A percentile compares a stretch with the other conserved stretches of the same genome.
phyloP scores from a whole-genome alignment of 163 green algal species.

The Volvox carteri region DNA sequence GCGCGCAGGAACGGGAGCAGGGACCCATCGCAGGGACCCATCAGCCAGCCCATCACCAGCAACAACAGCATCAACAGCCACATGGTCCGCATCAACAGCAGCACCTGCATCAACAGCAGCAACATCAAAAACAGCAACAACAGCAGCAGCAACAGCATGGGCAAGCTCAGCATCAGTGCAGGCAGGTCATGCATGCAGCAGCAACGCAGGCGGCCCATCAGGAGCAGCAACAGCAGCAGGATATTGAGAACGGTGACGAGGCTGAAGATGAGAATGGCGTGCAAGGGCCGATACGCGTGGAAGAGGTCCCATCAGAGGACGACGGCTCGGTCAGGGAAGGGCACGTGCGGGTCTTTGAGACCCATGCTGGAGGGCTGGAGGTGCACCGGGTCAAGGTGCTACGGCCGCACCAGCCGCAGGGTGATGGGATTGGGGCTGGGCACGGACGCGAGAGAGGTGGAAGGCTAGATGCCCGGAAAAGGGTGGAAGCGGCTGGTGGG shows the following conservation, averaged over 20 bases:
- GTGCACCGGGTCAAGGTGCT: background rate
- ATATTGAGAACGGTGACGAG: too few species aligned
- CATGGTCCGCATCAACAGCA: background rate
- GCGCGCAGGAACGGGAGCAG: slow-evolving; percentile 1
- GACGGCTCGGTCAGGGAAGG: background rate
- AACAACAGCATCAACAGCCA: background rate
- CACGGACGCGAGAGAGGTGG: too few species aligned
- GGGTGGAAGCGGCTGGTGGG: too few species aligned
- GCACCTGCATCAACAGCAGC: slow-evolving; percentile 7
- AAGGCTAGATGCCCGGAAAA: too few species aligned
- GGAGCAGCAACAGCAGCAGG: background rate
- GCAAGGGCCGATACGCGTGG: background rate
- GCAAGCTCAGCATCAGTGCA: too few species aligned
- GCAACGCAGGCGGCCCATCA: background rate
- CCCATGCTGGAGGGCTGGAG: background rate
- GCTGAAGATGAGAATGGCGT: background rate
- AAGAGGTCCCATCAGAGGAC: background rate
- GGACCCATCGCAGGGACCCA: background rate
- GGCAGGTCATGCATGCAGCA: background rate
- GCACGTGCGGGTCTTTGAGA: slow-evolving; percentile 1
- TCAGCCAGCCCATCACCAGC: background rate
- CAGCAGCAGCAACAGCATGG: background rate
- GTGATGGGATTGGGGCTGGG: too few species aligned
- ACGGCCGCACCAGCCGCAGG: too few species aligned
- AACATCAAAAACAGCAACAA: background rate